Evolutionary conservation across 116 monocot genomes (phyloP).

Genomic region (Trichopus zeylanicus): DNA sequence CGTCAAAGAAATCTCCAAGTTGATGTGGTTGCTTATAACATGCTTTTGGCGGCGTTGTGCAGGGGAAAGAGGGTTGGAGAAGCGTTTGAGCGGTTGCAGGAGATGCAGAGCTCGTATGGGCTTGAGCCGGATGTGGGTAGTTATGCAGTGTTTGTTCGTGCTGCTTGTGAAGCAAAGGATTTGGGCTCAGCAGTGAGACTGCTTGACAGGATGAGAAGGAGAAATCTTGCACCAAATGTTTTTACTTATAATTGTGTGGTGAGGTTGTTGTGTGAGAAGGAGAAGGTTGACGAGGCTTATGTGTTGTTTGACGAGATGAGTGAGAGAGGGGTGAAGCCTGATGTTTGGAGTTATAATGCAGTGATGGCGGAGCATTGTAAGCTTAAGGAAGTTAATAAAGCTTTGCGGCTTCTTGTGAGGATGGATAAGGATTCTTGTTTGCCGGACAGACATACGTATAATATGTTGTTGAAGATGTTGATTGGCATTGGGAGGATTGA

Average conservation of each 20-base stretch:
- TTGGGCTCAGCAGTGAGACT: slow-evolving; percentile 23
- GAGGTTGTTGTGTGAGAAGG: slow-evolving; percentile 47
- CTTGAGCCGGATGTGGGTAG: slow-evolving; percentile 48
- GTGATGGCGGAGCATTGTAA: slow-evolving; percentile 58
- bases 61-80: slow-evolving; percentile 25
- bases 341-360: slow-evolving; percentile 75
- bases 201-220: slow-evolving; percentile 37
- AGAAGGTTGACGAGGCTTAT: slow-evolving; percentile 51
- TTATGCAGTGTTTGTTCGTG: slow-evolving; percentile 48
- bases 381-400: slow-evolving; percentile 65
- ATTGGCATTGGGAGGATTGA: slow-evolving; percentile 68
- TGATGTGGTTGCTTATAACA: slow-evolving; percentile 52
- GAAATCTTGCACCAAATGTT: slow-evolving; percentile 42
- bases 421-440: slow-evolving; percentile 56
- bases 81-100: slow-evolving; percentile 28
- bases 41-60: slow-evolving; percentile 49
- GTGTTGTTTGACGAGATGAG: slow-evolving; percentile 72
- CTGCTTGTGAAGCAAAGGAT: slow-evolving; percentile 50
- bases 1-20: slow-evolving; percentile 3
- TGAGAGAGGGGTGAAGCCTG: slow-evolving; percentile 40
- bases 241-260: slow-evolving; percentile 70
- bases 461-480: slow-evolving; percentile 92
- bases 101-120: slow-evolving; percentile 33
- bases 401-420: slow-evolving; percentile 38
- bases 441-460: slow-evolving; percentile 74